Evolutionary conservation across 192 early-diverging fungal species (phyloP).

Genomic region (Umbelopsis sp.): DNA sequence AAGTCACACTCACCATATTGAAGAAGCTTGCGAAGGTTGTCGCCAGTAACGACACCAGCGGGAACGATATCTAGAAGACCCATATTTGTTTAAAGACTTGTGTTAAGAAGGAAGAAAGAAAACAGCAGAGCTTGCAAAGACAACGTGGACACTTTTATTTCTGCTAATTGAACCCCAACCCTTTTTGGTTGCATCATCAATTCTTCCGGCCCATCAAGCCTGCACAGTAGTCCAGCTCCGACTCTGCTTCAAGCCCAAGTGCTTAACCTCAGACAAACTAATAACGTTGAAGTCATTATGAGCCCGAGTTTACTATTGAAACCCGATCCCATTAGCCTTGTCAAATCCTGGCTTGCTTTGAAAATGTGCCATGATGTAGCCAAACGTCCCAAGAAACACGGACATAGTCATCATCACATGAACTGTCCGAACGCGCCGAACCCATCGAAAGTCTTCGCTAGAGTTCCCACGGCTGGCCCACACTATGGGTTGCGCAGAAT

Average conservation of each 20-base stretch:
- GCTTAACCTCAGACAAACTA: background rate
- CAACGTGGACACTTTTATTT: constrained; percentile 10
- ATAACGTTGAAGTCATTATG: constrained; percentile 17
- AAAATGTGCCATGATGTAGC: too few species aligned
- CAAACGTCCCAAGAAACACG: too few species aligned
- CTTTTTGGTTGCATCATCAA: constrained; percentile 15
- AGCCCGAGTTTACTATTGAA: background rate
- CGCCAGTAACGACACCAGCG: constrained; percentile 91
- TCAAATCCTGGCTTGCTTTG: too few species aligned
- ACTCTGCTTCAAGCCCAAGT: too few species aligned
- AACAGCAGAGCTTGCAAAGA: constrained; percentile 3
- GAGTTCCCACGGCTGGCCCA: too few species aligned
- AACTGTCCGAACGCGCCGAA: too few species aligned
- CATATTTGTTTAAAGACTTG: constrained; percentile 46
- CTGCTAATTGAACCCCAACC: background rate
- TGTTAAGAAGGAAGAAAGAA: constrained; percentile 9
- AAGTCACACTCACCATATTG: constrained; percentile 48
- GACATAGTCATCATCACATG: too few species aligned
- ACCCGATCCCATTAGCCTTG: too few species aligned
- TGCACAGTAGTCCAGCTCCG: background rate
- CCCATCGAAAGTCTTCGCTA: too few species aligned
- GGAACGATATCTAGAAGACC: constrained; percentile 84
- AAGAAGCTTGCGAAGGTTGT: constrained; percentile 85
- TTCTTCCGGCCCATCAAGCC: background rate
- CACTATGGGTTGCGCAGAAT: too few species aligned